phyloP scores from a whole-genome alignment of 1,139 yeast species.

The Geotrichum australiense region DNA sequence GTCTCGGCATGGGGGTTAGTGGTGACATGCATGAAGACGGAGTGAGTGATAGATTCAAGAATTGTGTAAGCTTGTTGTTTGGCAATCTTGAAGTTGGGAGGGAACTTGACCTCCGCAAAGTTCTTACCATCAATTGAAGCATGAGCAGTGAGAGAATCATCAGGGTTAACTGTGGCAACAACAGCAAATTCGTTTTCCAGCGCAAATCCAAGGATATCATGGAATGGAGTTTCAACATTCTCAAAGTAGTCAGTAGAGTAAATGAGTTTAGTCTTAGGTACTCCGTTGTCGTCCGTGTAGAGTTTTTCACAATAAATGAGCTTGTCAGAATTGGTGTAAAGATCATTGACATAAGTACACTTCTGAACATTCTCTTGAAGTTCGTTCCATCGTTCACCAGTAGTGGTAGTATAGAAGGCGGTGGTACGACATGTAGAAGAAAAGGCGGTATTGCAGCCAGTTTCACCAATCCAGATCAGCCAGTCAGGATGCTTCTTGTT shows the following conservation, averaged over 20 bases:
- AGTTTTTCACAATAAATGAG: slow-evolving; percentile 56
- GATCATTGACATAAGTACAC: slow-evolving; percentile 66
- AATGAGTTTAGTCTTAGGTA: slow-evolving; percentile 34
- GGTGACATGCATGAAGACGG: slow-evolving; percentile 80
- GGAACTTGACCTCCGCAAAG: slow-evolving; percentile 78
- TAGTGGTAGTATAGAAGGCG: slow-evolving; percentile 51
- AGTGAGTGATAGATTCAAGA: slow-evolving; percentile 64
- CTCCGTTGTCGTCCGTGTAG: slow-evolving; percentile 29
- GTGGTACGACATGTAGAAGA: slow-evolving; percentile 45
- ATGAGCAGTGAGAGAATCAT: slow-evolving; percentile 49
- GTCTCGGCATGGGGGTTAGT: slow-evolving; percentile 44
- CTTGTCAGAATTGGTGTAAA: slow-evolving; percentile 38
- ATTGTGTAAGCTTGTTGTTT: slow-evolving; percentile 78
- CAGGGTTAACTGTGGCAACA: slow-evolving; percentile 51
- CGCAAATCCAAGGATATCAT: slow-evolving; percentile 58
- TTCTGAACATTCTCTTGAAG: slow-evolving; percentile 45
- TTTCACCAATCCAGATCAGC: slow-evolving; percentile 65
- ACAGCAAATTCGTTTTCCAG: slow-evolving; percentile 60
- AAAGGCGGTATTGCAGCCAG: slow-evolving; percentile 45
- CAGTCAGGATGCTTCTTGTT: slow-evolving; percentile 49
- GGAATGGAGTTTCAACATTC: slow-evolving; percentile 38
- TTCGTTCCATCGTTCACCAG: slow-evolving; percentile 49
- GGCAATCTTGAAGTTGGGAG: slow-evolving; percentile 55
- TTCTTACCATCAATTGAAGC: slow-evolving; percentile 76
- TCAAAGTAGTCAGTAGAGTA: slow-evolving; percentile 51